These are phyloP conservation scores for Hypoxylon sp. DNA, from an alignment of 2,329 filamentous ascomycete species.

Conservation along the genomic window DNA sequence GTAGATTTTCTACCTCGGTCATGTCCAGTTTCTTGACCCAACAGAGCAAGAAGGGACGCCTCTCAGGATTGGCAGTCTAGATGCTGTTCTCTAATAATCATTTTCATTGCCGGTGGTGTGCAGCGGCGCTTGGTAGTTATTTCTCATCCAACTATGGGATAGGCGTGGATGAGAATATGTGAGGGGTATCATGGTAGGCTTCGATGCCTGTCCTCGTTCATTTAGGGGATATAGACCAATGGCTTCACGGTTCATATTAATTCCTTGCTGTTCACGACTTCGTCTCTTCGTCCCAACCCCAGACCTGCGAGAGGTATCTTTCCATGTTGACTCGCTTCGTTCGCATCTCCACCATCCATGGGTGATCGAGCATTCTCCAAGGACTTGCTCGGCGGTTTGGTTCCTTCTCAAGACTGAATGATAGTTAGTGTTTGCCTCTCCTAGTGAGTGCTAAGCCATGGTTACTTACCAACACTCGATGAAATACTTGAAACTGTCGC, in stretches of 20 bases:
- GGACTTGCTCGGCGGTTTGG: slow-evolving; percentile 88
- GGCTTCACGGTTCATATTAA: slow-evolving; percentile 9
- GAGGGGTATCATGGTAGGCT: slow-evolving; percentile 17
- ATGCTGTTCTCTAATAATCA: slow-evolving; percentile 24
- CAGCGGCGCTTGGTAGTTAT: slow-evolving; percentile 19
- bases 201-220: slow-evolving; percentile 9
- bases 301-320: slow-evolving; percentile 93
- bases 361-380: slow-evolving; percentile 99
- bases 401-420: slow-evolving; percentile 89
- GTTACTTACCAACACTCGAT: slow-evolving; percentile 95
- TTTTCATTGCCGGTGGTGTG: slow-evolving; percentile 17
- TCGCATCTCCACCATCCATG: slow-evolving; percentile 98
- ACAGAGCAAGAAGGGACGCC: background rate
- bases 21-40: slow-evolving; percentile 6
- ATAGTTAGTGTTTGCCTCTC: slow-evolving; percentile 25
- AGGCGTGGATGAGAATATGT: slow-evolving; percentile 7
- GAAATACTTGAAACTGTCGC: slow-evolving; percentile 98
- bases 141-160: slow-evolving; percentile 5
- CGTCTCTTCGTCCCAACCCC: slow-evolving; percentile 88
- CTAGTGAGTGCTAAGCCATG: background rate
- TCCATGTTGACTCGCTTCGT: slow-evolving; percentile 97
- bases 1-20: slow-evolving; percentile 12
- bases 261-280: slow-evolving; percentile 41
- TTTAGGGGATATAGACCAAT: background rate
- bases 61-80: slow-evolving; percentile 25